Evolutionary conservation across 108 stramenopile genomes (phyloP).

Genomic region (Poteriospumella lacustris): DNA sequence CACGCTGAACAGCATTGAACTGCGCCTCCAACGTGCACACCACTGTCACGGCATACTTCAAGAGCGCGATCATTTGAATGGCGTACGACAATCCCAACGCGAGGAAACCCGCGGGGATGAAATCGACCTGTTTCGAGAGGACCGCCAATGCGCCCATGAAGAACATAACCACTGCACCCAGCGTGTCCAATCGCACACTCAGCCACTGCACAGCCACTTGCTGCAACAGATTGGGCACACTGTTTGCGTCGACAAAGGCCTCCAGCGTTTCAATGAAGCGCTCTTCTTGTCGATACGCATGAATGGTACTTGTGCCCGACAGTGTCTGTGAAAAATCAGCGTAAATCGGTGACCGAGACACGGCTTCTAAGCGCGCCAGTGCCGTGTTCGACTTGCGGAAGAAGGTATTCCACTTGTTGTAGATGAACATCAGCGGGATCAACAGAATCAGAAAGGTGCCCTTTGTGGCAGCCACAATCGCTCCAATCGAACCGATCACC

Average conservation of each 20-base stretch:
- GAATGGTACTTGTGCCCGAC: conserved; percentile 76
- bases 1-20: conserved; percentile 82
- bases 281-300: conserved; percentile 64
- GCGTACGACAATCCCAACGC: conserved; percentile 72
- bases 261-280: conserved; percentile 62
- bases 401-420: background rate
- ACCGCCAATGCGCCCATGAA: conserved; percentile 74
- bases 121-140: conserved; percentile 55
- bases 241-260: conserved; percentile 57
- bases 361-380: conserved; percentile 73
- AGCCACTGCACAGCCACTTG: conserved; percentile 13
- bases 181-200: background rate
- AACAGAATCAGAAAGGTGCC: background rate
- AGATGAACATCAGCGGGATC: background rate
- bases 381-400: conserved; percentile 50
- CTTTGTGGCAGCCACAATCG: conserved; percentile 2
- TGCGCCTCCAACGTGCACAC: conserved; percentile 75
- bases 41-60: conserved; percentile 81
- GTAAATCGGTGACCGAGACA: conserved; percentile 82
- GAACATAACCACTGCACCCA: background rate
- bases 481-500: background rate
- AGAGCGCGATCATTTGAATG: conserved; percentile 69
- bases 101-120: conserved; percentile 80
- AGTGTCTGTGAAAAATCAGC: conserved; percentile 85
- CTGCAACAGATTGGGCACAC: conserved; percentile 15